Evolutionary conservation across 73 alveolate genomes (phyloP).

Genomic region (Blepharisma japonicum): DNA sequence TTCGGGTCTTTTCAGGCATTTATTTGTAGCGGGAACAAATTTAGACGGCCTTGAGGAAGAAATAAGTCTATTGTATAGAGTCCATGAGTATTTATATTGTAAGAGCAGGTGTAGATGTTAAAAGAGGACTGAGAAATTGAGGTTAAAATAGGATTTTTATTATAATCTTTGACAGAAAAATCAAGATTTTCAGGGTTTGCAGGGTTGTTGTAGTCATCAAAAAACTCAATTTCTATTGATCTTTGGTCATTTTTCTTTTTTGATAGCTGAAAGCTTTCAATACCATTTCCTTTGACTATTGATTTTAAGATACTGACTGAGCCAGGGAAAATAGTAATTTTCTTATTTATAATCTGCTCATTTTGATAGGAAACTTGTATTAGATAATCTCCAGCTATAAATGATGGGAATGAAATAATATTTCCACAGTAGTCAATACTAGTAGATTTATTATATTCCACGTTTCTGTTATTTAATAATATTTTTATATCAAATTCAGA

Average conservation of each 20-base stretch:
- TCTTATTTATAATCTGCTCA: background rate
- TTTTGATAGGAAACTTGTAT: background rate
- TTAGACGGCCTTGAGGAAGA: background rate
- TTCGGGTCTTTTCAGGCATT: background rate
- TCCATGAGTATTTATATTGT: background rate
- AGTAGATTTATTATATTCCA: background rate
- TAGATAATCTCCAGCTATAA: background rate
- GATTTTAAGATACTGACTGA: background rate
- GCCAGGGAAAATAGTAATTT: conserved; percentile 4
- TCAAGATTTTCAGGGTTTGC: background rate
- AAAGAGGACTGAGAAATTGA: background rate
- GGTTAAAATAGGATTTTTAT: background rate
- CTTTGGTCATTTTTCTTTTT: background rate
- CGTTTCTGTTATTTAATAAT: background rate
- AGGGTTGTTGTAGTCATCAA: conserved; percentile 4
- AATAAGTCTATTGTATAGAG: background rate
- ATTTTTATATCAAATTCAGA: background rate
- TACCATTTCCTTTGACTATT: background rate
- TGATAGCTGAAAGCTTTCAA: background rate
- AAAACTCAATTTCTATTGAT: background rate
- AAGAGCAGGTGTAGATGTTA: background rate
- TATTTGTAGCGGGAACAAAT: background rate
- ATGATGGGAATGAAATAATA: background rate
- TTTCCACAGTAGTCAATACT: background rate
- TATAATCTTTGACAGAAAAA: background rate